These are phyloP conservation scores for Pueraria montana DNA, from an alignment of 306 rosid species.

Conservation along the genomic window DNA sequence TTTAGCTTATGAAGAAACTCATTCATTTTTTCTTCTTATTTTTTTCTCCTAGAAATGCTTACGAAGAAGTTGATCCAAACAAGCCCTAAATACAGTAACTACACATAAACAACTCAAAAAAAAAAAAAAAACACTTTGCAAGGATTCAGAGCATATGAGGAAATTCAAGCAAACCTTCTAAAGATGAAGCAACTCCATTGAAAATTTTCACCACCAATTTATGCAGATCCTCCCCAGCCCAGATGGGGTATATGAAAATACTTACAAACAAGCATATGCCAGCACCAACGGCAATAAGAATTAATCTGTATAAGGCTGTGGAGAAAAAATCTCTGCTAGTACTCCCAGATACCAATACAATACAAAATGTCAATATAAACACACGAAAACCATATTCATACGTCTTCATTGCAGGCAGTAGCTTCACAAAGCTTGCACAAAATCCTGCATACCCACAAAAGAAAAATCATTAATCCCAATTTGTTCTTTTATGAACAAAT, in stretches of 20 bases:
- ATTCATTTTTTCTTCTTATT: too few relatives aligned
- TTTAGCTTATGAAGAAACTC: too few relatives aligned
- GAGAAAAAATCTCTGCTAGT: conserved; percentile 46
- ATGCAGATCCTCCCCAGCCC: conserved; percentile 36
- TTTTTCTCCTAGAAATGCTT: too few relatives aligned
- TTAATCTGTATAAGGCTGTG: conserved; percentile 61
- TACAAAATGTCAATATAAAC: conserved; percentile 72
- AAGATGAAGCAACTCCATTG: conserved; percentile 65
- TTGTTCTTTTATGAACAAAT: background rate
- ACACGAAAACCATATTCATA: conserved; percentile 77
- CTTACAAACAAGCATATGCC: conserved; percentile 57
- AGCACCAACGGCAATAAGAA: conserved; percentile 70
- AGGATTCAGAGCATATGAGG: background rate
- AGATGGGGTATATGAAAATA: conserved; percentile 65
- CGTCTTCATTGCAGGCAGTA: conserved; percentile 61
- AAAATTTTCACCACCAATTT: conserved; percentile 73
- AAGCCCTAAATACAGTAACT: background rate
- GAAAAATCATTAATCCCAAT: background rate
- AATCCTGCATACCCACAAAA: conserved; percentile 56
- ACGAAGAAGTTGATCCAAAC: too few relatives aligned
- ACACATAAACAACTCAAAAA: background rate
- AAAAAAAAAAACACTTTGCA: too few relatives aligned
- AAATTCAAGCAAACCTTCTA: conserved; percentile 59
- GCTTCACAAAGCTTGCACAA: conserved; percentile 60
- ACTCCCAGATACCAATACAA: conserved; percentile 65